phyloP scores from a whole-genome alignment of 805 yeast genomes.

The Clavispora fructus region DNA sequence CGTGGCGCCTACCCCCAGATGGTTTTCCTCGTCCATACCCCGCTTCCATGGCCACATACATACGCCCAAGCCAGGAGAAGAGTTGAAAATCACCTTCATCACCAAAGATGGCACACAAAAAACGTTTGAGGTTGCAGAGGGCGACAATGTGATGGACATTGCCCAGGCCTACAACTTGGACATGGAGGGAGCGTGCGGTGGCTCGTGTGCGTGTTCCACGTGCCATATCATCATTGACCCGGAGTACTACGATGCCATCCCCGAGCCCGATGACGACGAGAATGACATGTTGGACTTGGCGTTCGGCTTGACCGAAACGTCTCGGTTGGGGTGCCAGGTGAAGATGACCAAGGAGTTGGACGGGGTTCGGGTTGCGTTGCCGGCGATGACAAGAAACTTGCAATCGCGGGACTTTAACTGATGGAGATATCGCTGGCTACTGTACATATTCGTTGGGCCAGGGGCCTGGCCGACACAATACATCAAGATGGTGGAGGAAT shows the following conservation, averaged over 20 bases:
- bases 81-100: conserved; percentile 72
- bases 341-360: conserved; percentile 85
- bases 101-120: conserved; percentile 86
- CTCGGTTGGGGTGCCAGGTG: conserved; percentile 93
- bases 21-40: conserved; percentile 1
- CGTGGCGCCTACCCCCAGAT: background rate
- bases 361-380: conserved; percentile 91
- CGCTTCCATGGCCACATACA: conserved; percentile 76
- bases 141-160: conserved; percentile 86
- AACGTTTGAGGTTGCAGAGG: conserved; percentile 82
- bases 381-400: conserved; percentile 94
- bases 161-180: conserved; percentile 92
- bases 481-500: too few species aligned
- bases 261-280: conserved; percentile 96
- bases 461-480: background rate
- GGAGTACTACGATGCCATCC: conserved; percentile 81
- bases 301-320: conserved; percentile 94
- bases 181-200: conserved; percentile 98
- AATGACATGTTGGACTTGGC: conserved; percentile 98
- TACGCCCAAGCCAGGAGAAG: conserved; percentile 92
- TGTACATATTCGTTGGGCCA: conserved; percentile 5
- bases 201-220: conserved; percentile 97
- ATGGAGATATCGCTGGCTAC: background rate
- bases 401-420: conserved; percentile 72
- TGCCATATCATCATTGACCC: conserved; percentile 97